Evolutionary conservation across 2,329 filamentous ascomycete genomes (phyloP).

Genomic region (Juglanconis oblonga): DNA sequence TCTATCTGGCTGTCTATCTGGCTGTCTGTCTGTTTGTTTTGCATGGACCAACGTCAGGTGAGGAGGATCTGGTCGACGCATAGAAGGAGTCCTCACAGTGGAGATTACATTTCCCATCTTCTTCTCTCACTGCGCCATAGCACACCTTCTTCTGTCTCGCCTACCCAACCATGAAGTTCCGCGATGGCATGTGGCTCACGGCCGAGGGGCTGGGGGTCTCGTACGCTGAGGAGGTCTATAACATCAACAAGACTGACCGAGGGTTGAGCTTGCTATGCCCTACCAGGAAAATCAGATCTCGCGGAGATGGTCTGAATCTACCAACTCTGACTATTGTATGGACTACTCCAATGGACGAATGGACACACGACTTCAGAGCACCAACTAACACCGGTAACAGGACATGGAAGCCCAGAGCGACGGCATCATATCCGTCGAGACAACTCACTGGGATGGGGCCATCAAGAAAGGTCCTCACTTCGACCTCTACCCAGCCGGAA

Average conservation of each 20-base stretch:
- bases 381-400: conserved; percentile 24
- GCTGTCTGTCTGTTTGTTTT: no score
- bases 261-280: conserved; percentile 56
- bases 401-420: conserved; percentile 56
- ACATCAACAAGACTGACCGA: conserved; percentile 44
- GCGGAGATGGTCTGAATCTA: conserved; percentile 55
- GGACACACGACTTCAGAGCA: neutral
- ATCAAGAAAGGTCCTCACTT: conserved; percentile 52
- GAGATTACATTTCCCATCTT: neutral
- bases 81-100: neutral
- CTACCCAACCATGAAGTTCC: conserved; percentile 50
- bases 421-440: conserved; percentile 58
- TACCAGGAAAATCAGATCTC: conserved; percentile 49
- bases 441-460: conserved; percentile 56
- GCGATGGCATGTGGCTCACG: conserved; percentile 66
- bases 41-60: no score
- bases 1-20: no score
- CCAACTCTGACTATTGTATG: conserved; percentile 50
- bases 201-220: conserved; percentile 59
- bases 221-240: conserved; percentile 64
- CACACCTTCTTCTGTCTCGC: neutral
- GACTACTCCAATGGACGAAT: neutral
- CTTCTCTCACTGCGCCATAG: neutral
- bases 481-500: conserved; percentile 53
- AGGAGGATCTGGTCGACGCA: no score